Conservation (phyloP, 2,329 filamentous ascomycete genomes). For the Alternaria viburni region DNA sequence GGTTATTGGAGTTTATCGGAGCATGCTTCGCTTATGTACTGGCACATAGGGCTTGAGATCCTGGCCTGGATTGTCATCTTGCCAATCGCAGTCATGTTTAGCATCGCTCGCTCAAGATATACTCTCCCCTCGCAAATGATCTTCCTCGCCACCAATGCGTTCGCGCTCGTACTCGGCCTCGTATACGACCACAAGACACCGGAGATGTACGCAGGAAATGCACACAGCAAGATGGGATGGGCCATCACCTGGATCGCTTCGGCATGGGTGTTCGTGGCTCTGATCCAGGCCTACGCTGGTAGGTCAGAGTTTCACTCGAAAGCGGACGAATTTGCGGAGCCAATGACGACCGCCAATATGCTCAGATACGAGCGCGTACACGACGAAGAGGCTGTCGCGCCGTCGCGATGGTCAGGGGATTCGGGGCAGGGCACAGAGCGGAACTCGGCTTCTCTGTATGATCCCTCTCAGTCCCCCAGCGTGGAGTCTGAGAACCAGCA, state of each 20-base stretch:
- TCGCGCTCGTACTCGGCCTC: constrained; percentile 49
- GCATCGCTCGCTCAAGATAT: constrained; percentile 77
- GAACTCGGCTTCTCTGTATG: constrained; percentile 70
- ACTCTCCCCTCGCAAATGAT: constrained; percentile 71
- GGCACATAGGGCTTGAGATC: constrained; percentile 74
- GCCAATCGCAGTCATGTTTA: constrained; percentile 82
- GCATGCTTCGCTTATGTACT: constrained; percentile 64
- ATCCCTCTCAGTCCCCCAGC: constrained; percentile 68
- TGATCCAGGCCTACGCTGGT: constrained; percentile 67
- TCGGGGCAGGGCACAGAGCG: constrained; percentile 72
- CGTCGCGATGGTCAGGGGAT: constrained; percentile 52
- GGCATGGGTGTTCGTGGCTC: constrained; percentile 72
- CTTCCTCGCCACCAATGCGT: constrained; percentile 53
- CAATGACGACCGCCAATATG: constrained; percentile 46
- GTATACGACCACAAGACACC: constrained; percentile 80
- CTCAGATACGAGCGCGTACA: constrained; percentile 49
- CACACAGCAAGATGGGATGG: constrained; percentile 91
- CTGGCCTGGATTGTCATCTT: constrained; percentile 75
- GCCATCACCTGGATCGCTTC: constrained; percentile 73
- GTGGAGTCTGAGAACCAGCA: constrained; percentile 53
- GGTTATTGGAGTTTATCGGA: constrained; percentile 67
- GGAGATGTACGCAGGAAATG: constrained; percentile 84
- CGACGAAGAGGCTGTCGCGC: constrained; percentile 29
- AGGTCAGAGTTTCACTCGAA: constrained; percentile 44
- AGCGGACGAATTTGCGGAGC: constrained; percentile 28